Evolutionary conservation across 495 filamentous ascomycete genomes (phyloP), one percentile per base, ranked within the genome.

Genomic region (Xylaria flabelliformis): DNA sequence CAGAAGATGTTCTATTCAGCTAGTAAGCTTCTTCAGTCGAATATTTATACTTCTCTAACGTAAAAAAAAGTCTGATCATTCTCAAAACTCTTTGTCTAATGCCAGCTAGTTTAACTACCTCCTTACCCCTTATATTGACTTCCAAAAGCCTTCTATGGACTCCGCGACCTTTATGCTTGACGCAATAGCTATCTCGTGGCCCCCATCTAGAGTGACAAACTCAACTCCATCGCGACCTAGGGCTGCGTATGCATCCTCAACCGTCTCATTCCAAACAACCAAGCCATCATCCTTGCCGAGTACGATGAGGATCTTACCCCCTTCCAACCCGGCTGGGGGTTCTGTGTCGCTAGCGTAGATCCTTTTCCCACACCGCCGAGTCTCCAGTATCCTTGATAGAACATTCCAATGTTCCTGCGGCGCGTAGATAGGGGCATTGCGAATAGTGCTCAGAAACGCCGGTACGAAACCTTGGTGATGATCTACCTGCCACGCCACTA

Each of bases 241-340:
- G 2, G 80, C 78, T 5, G 78, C 72, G 9, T 68, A 76, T 3
- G 82, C 81, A 76, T 89, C 88, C 46, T 84, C 83, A 1, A 84
- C 76, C 58, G 85, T 56, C 79, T 95, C 87, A 36, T 85, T 80
- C 48, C 80, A 80, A 0, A 84, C 72, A 55, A 91, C 79, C 13
- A 90, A 82, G n/a, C 83, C 78, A 79, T 91, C 90, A n/a, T 77
- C 76, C 50, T 80, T 79, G 0, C 85, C 90, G 8, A 88, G 77
- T 17, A 91, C 72, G 15, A 91, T 72, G 7, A 88, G 72, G 13
- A 87, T 78, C 75, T 83, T 86, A 21, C 87, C 85, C n/a, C 74
- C 81, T 17, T 79, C 68, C 13, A 91, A 79, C 39, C 85, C 83
- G 4, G 72, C 12, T 21, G 21, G 19, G 2, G n/a, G 21, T n/a